Base-by-base conservation (phyloP, 371 early-diverging fungal species). In the Actinomortierella ambigua region DNA sequence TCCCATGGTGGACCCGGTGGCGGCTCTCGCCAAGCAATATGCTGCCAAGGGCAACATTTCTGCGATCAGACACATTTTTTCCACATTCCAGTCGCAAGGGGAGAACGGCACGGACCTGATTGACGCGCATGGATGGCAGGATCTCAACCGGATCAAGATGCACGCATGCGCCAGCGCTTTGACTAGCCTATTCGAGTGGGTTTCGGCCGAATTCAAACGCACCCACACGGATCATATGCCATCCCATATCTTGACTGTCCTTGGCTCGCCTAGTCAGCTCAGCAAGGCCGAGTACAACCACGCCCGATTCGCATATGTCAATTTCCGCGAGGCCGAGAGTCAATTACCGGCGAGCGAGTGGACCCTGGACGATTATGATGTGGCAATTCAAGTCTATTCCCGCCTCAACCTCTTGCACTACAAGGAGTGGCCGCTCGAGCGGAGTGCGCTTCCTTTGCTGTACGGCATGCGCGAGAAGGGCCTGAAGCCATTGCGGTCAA, bases 341-440 rank as follows among this genome's bases (percentile, higher is more conserved):
- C 34, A 22, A 8, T 60, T 73, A n/a, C 63, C 68, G 0, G 23
- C 42, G 15, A 23, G 24, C n/a, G 58, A 58, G 18, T 23, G 46
- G 49, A 73, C 63, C 3, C 24, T 28, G 24, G 58, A 67, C 29
- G 75, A 73, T 34, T 67, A 73, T 47, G 75, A 73, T 14, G 13
- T n/a, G 1, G 44, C 48, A 51, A 50, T 73, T 53, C 52, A 50
- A 39, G 51, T 73, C 42, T 6, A 18, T 15, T 59, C 60, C 8
- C 55, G 61, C 29, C 46, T 73, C 47, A 73, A 67, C 50, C 48
- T 73, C 52, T 24, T 73, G 18, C 49, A 63, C 13, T 55, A 60
- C 18, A 28, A 23, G 15, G 41, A 57, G 5, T 73, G 68, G 55
- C 13, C 57, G 2, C 49, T 73, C 22, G 44, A 63, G 29, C 22